phyloP scores from a whole-genome alignment of 164 flowering plant genomes.

The Kalanchoe fedtschenkoi region DNA sequence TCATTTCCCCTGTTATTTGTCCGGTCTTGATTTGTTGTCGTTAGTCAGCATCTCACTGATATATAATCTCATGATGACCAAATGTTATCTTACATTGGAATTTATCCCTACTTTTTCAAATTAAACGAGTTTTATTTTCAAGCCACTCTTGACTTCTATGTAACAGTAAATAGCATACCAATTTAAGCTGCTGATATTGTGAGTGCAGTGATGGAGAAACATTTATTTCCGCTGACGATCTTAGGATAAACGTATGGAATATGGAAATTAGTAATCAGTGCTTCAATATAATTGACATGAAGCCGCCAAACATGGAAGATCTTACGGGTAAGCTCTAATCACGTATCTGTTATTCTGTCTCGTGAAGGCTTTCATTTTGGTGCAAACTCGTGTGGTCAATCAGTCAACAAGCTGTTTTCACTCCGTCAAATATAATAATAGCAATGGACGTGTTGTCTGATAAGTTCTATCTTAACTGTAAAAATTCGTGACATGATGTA shows the following conservation, averaged over 20 bases:
- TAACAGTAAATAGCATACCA: background rate
- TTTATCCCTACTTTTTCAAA: background rate
- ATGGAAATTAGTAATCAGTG: constrained; percentile 69
- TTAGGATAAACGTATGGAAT: constrained; percentile 85
- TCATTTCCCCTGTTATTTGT: background rate
- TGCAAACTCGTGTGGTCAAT: background rate
- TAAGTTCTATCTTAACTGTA: too few relatives aligned
- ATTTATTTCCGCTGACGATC: constrained; percentile 77
- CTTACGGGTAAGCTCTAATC: constrained; percentile 46
- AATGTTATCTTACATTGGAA: background rate
- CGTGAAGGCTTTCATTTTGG: background rate
- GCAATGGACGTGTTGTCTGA: too few relatives aligned
- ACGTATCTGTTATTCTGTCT: background rate
- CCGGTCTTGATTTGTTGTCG: background rate
- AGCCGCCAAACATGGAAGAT: constrained; percentile 80
- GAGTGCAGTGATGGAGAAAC: constrained; percentile 69
- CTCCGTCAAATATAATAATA: too few relatives aligned
- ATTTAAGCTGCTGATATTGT: constrained; percentile 3
- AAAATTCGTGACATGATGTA: too few relatives aligned
- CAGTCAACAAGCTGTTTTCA: too few relatives aligned
- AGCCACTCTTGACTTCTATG: background rate
- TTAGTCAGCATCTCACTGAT: background rate
- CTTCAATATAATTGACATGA: constrained; percentile 80
- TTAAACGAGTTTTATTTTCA: background rate
- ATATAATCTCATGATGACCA: background rate